These are phyloP conservation scores for Penicillium odoratum DNA, from an alignment of 495 filamentous ascomycete genomes.

Conservation along the genomic window DNA sequence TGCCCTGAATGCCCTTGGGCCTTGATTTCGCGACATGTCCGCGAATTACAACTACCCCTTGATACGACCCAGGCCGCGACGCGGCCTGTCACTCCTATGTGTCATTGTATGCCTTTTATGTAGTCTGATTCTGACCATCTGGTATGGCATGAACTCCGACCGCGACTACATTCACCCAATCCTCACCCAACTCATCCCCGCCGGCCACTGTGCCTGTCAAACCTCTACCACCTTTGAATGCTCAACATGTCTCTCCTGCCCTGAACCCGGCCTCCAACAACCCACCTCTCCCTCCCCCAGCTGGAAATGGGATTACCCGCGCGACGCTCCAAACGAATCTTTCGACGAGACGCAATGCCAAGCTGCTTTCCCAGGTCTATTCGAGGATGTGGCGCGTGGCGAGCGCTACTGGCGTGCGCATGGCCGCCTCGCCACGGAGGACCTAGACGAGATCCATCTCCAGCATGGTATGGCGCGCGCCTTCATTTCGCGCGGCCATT, in stretches of 20 bases:
- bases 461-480: conserved; percentile 38
- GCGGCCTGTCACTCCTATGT: conserved; percentile 26
- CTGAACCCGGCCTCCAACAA: conserved; percentile 19
- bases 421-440: conserved; percentile 29
- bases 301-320: conserved; percentile 38
- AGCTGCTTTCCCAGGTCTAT: conserved; percentile 48
- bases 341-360: conserved; percentile 41
- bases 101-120: conserved; percentile 20
- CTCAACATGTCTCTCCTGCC: conserved; percentile 38
- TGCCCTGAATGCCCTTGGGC: conserved; percentile 11
- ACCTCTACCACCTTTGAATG: conserved; percentile 45
- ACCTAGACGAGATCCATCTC: conserved; percentile 32
- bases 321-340: conserved; percentile 38
- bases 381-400: conserved; percentile 44
- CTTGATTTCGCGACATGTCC: conserved; percentile 22
- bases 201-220: conserved; percentile 43
- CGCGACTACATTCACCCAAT: conserved; percentile 38
- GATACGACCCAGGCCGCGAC: conserved; percentile 24
- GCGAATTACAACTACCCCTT: conserved; percentile 24
- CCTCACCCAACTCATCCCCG: conserved; percentile 41
- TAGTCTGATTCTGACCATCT: conserved; percentile 28
- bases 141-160: conserved; percentile 45
- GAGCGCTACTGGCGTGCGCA: conserved; percentile 31
- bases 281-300: conserved; percentile 14
- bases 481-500: conserved; percentile 33